Evolutionary conservation across 768 basidiomycete species (phyloP).

Genomic region (Lanmaoa rubissima): DNA sequence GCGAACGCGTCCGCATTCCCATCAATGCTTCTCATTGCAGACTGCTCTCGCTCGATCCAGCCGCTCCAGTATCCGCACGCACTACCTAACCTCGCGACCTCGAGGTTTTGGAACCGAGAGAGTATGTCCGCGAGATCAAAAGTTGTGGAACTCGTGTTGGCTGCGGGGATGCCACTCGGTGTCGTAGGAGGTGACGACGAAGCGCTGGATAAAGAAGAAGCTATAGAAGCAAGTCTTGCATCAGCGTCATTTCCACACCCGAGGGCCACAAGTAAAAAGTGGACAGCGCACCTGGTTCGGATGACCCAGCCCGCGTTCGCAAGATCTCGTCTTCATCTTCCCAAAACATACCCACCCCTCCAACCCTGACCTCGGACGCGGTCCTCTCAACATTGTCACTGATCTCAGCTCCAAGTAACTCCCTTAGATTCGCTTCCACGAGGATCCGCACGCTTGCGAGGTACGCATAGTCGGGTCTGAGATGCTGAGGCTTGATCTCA

Average conservation of each 20-base stretch:
- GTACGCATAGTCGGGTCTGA: constrained; percentile 50
- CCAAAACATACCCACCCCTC: constrained; percentile 24
- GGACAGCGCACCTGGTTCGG: constrained; percentile 4
- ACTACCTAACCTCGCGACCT: constrained; percentile 41
- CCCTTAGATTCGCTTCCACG: constrained; percentile 50
- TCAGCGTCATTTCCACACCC: background rate
- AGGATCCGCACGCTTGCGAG: constrained; percentile 50
- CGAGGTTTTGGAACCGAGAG: constrained; percentile 30
- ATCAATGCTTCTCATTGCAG: background rate
- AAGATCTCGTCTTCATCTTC: constrained; percentile 26
- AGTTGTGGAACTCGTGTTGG: background rate
- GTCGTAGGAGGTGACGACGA: background rate
- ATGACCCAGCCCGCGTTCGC: background rate
- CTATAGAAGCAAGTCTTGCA: background rate
- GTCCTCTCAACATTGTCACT: background rate
- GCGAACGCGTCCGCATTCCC: background rate
- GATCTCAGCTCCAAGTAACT: constrained; percentile 26
- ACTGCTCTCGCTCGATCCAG: constrained; percentile 14
- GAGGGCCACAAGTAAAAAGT: background rate
- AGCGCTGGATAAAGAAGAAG: background rate
- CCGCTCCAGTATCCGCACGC: constrained; percentile 41
- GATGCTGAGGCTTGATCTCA: constrained; percentile 28
- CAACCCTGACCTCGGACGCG: background rate
- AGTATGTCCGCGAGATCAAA: constrained; percentile 26
- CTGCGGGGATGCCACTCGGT: background rate